phyloP scores from a whole-genome alignment of 306 rosid genomes.

The Ceratonia siliqua region DNA sequence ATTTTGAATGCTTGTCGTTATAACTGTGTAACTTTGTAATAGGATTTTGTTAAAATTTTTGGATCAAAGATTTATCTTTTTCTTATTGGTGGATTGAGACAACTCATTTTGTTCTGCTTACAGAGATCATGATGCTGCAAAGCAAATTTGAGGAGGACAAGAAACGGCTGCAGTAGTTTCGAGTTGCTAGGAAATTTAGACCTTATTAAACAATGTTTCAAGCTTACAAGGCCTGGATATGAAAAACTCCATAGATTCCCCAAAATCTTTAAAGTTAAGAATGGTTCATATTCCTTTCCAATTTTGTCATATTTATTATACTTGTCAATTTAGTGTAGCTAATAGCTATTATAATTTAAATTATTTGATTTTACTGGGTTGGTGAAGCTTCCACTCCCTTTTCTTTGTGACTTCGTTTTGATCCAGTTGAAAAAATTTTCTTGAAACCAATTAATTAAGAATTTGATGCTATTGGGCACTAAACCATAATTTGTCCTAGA shows the following conservation, averaged over 20 bases:
- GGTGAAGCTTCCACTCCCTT: neutral
- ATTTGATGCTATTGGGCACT: no score
- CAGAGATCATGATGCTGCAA: slow-evolving; percentile 85
- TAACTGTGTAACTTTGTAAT: neutral
- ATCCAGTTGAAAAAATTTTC: neutral
- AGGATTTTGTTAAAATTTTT: neutral
- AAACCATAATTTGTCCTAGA: no score
- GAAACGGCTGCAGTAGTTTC: slow-evolving; percentile 72
- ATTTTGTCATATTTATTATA: neutral
- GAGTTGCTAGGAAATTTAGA: slow-evolving; percentile 87
- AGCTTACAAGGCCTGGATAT: neutral
- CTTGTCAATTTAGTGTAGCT: neutral
- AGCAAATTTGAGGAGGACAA: slow-evolving; percentile 84
- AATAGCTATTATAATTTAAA: neutral
- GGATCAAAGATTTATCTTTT: neutral
- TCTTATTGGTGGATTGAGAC: slow-evolving; percentile 24
- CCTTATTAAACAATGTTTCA: slow-evolving; percentile 57
- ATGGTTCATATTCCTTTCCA: slow-evolving; percentile 8
- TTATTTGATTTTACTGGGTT: slow-evolving; percentile 4
- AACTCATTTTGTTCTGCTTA: slow-evolving; percentile 35
- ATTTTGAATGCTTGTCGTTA: neutral
- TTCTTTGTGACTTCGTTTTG: neutral
- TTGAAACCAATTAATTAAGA: no score
- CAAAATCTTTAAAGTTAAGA: neutral
- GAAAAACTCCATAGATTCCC: neutral